Base-by-base conservation (phyloP, 1,284 basidiomycete species). In the Trichosporon faecale region DNA sequence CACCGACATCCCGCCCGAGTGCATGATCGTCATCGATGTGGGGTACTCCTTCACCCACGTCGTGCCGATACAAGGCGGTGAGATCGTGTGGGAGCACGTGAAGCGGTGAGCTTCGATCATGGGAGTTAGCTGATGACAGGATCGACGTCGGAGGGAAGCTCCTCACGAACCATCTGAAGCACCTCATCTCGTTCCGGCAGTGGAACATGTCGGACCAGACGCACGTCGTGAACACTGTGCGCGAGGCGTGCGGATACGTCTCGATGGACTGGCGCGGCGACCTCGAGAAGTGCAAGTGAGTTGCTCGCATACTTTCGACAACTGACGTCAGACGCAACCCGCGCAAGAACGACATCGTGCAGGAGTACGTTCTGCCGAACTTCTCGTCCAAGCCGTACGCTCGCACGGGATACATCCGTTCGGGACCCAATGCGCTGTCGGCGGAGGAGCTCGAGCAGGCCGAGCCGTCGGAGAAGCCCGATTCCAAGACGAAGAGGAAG, bases 151-250 rank as follows among this genome's bases (percentile, higher is more conserved):
- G 95, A 66, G 95, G 95, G 66, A 97, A 97, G 83, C 86, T 98
- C 14, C 83, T 98, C 68, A 98, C 95, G 29, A 98, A 97, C 83
- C 91, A 96, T 67, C 87, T 98, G 40, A 97, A 98, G 78, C 93
- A 95, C 79, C 87, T 95, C 65, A 89, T 96, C 12, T 96, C 94
- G 12, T 98, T 93, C 82, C 89, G 94, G 35, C 95, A 98, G 79
- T 96, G 93, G 91, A 94, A 98, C 82, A 94, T 98, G 92, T 94
- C 95, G 89, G 94, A 98, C 79, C 92, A 74, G 84, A 94, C 93
- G 0, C 89, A 91, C 82, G 91, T 98, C 77, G 91, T 97, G 84
- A 94, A 95, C 83, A 88, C 92, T 73, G 91, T 95, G 76, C 95
- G 96, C 80, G 93, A 90, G 79, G 84, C 87, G 14, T 95, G 92